Base-by-base conservation (phyloP, 202 grass and related monocot genomes). In the Musa balbisiana region DNA sequence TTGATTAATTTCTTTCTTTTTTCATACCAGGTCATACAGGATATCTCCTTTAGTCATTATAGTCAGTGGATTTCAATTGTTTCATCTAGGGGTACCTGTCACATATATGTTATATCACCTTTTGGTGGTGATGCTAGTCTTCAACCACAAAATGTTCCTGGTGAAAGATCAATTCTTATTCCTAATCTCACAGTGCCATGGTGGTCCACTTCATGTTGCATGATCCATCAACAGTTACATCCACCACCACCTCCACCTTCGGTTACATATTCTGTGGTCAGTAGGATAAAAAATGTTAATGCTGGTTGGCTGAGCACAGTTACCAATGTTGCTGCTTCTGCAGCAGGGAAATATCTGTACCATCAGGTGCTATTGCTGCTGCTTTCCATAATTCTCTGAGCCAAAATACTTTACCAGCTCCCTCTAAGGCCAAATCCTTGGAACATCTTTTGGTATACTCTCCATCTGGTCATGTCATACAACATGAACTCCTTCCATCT, bases 1-100 rank as follows among this genome's bases (percentile, higher is more conserved):
- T 69, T 76, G 71, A 62, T 81, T 85, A 70, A 51, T 79, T 43
- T 43, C 66, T 56, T 11, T 78, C 72, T 25, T 73, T 74, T 88
- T 79, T 86, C 26, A n/a, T 64, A 92, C 52, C 87, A 99, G 96
- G 87, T 95, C 78, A 99, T 99, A 83, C 96, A 99, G 71, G 96
- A 99, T 66, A 91, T 99, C 66, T 95, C 87, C 62, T 99, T 99
- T 86, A 92, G 96, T 74, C 83, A 93, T 76, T 95, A 87, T 71
- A 99, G 96, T 83, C 96, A 99, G 83, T 99, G 96, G 96, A 82
- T 99, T 84, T 87, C 91, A 27, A 86, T 99, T 78, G 96, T 99
- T 80, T 99, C 96, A 77, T 88, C 91, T 1, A 85, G 89, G 24
- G 91, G 91, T 11, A 99, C 96, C 50, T 88, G 87, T 19, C 96